Base-by-base conservation (phyloP, 1,139 yeast genomes). In the Blastobotrys raffinosifermentans region DNA sequence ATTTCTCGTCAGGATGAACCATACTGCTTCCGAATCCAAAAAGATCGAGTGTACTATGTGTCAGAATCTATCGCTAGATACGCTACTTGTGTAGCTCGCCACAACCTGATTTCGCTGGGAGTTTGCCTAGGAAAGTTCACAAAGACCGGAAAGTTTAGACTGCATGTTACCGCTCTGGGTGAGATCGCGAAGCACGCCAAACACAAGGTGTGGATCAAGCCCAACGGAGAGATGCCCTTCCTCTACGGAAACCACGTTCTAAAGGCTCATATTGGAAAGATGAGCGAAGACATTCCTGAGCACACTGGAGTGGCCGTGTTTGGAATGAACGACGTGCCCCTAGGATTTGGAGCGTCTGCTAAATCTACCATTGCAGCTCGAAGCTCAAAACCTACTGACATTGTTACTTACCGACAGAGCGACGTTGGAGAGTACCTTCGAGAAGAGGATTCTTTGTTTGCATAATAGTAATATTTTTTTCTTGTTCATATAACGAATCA, bases 201-300 rank as follows among this genome's bases (percentile, higher is more conserved):
- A 61, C 87, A 80, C 67, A 91, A 91, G 66, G 71, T 91, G 31
- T 93, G 98, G 98, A 86, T 91, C 64, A 93, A 93, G 63, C 78
- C 78, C 37, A 91, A 91, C 57, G 98, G 98, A 52, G 99, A 91
- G 64, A 93, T 93, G 98, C 97, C 98, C 7, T 93, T 80, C 61
- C 68, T 91, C 47, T 91, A 93, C 55, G 99, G 99, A 29, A 91
- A 91, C 66, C 96, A 91, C 61, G 93, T 91, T 17, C 71, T 91
- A 51, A 93, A 93, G 60, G 99, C 99, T 10, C 98, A 91, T 58
- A 73, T 91, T 43, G 98, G 98, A 26, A 80, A 89, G 56, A 87
- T 91, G 84, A 83, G 94, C 39, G 98, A 91, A 49, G 97, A 93
- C 58, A 85, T 91, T 41, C 97, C 98, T 22, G 97, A 91, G 63